Conservation (phyloP, 305 asterid species). For the Withania somnifera region DNA sequence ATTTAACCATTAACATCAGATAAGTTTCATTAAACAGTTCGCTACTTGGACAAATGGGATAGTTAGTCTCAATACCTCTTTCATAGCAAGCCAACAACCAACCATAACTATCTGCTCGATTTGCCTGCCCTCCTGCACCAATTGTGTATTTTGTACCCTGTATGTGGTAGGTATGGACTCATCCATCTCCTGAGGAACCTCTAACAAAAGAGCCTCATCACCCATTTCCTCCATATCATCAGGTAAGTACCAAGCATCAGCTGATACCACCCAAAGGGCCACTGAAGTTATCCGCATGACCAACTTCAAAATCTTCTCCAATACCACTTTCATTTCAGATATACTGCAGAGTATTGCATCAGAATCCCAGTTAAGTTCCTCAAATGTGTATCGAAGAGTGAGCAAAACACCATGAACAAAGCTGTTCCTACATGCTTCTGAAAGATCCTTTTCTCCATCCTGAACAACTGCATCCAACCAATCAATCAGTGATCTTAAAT, state of each 20-base stretch:
- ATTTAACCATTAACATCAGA: not conserved
- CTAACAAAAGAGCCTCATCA: conserved; percentile 41
- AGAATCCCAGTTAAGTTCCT: conserved; percentile 87
- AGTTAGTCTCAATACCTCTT: conserved; percentile 51
- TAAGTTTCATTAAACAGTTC: not conserved
- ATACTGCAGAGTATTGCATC: conserved; percentile 26
- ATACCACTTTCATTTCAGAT: conserved; percentile 42
- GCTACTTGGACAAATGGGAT: not conserved
- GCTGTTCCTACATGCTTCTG: conserved; percentile 82
- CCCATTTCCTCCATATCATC: conserved; percentile 79
- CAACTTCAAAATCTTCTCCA: conserved; percentile 76
- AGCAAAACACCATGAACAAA: conserved; percentile 92
- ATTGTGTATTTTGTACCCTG: conserved; percentile 25
- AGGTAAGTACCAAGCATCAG: conserved; percentile 82
- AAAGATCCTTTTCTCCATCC: conserved; percentile 76
- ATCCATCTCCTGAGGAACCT: conserved; percentile 31
- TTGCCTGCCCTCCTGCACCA: conserved; percentile 32
- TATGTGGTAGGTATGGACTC: conserved; percentile 21
- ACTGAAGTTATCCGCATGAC: conserved; percentile 73
- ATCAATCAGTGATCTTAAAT: conserved; percentile 64
- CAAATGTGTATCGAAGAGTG: conserved; percentile 86
- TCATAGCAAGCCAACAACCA: conserved; percentile 99
- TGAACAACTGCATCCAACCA: conserved; percentile 80
- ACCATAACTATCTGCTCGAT: conserved; percentile 89
- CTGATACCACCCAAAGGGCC: conserved; percentile 97